A percentile compares a stretch with the other conserved stretches of the same genome.
Evolutionary conservation across 1,284 basidiomycete species (phyloP).

Genomic region (Ceratobasidium sp.): DNA sequence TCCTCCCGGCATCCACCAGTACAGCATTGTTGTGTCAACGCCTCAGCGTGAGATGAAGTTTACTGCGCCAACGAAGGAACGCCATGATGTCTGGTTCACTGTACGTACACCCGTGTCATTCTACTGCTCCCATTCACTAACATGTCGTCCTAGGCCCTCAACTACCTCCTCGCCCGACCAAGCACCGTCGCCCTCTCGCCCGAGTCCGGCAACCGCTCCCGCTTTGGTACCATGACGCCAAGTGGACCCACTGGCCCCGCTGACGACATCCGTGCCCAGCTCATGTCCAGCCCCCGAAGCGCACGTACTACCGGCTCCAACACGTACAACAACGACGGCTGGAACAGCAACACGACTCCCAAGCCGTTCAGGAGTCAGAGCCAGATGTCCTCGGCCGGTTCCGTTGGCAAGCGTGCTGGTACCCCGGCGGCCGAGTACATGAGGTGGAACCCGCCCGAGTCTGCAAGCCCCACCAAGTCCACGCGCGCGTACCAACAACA

Average conservation of each 20-base stretch:
- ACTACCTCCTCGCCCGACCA: slow-evolving; percentile 80
- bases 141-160: slow-evolving; percentile 66
- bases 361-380: slow-evolving; percentile 71
- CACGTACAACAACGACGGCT: slow-evolving; percentile 47
- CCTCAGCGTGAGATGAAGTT: slow-evolving; percentile 97
- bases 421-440: slow-evolving; percentile 90
- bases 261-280: slow-evolving; percentile 50
- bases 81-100: slow-evolving; percentile 96
- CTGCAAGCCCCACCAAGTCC: slow-evolving; percentile 68
- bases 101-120: slow-evolving; percentile 54
- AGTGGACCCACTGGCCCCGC: slow-evolving; percentile 59
- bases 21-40: slow-evolving; percentile 92
- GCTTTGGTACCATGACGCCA: slow-evolving; percentile 56
- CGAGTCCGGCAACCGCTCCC: slow-evolving; percentile 24
- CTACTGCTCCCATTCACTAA: slow-evolving; percentile 16
- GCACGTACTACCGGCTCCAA: slow-evolving; percentile 62
- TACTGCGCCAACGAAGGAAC: slow-evolving; percentile 90
- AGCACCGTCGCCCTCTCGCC: slow-evolving; percentile 52
- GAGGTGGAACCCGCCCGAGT: slow-evolving; percentile 71
- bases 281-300: slow-evolving; percentile 69
- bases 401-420: slow-evolving; percentile 81
- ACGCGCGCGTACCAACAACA: slow-evolving; percentile 60
- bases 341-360: slow-evolving; percentile 76
- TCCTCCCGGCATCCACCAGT: slow-evolving; percentile 90
- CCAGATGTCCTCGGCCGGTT: slow-evolving; percentile 68